Base-by-base conservation (phyloP, 1,284 basidiomycete genomes). In the Sporisorium iseilematis-ciliati region DNA sequence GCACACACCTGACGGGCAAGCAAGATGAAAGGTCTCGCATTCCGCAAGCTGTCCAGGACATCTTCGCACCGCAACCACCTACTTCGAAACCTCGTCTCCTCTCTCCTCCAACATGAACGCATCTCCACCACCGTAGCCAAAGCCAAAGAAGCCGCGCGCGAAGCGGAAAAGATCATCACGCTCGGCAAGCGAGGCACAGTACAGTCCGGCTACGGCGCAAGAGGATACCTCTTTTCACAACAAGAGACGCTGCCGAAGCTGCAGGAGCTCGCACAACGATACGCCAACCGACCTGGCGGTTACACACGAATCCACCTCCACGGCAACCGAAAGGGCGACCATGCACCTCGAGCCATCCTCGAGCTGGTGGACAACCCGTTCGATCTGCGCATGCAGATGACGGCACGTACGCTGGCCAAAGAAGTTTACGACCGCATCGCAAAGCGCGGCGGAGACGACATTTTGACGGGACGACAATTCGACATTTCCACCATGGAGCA, bases 101-200 rank as follows among this genome's bases (percentile, higher is more conserved):
- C 95, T 16, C 89, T 99, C 51, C 90, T 99, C 68, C 91, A 97
- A 84, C 95, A 99, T 87, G 94, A 98, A 85, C 92, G 94, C 83
- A 96, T 99, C 85, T 92, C 92, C 85, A 99, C 97, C 6, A 99
- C 97, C 0, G 88, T 97, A 29, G 92, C 97, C 23, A 99, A 99
- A 86, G 97, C 97, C 2, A 92, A 93, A 85, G 95, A 97, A 84
- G 88, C 95, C 4, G 93, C 93, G 11, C 90, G 93, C 75, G 87
- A 97, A 59, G 95, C 95, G 43, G 97, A 99, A 85, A 97, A 97
- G 90, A 93, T 93, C 73, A 62, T 85, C 67, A 85, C 83, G 14
- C 75, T 83, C 12, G 81, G 79, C 35, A 85, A 85, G 65, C 48
- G 74, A 5, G 75, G 74, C 23, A 79, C 78, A 6, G 62, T 62